Evolutionary conservation across 106 monocot genomes (phyloP), one percentile per base, ranked within the genome.

Genomic region (Cymbidium sinense): DNA sequence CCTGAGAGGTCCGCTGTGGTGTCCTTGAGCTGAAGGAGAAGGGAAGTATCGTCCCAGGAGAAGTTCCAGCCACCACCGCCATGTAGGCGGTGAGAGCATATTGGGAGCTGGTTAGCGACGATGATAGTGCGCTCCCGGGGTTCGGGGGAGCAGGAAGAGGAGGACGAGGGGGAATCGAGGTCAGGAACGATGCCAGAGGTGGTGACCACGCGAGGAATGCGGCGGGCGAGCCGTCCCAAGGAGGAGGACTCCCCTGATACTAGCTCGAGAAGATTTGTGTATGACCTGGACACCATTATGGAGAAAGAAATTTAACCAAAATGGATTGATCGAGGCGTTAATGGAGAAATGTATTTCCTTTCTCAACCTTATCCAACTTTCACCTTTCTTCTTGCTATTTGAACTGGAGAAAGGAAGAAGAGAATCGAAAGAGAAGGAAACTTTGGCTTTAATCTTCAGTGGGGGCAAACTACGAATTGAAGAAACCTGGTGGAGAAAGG

Each of bases 91-190:
- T 44, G 33, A 11, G 80, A 77, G 19, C 82, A 78, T 43, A 91
- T 86, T 11, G 91, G 91, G 50, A 91, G 86, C 79, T 91, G 91
- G 65, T 91, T 91, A 62, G 91, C 83, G 5, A 91, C 86, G 15
- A 91, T 78, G 58, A 91, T 91, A 19, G 86, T 86, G 54, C 91
- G 84, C 12, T 84, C 82, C 10, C 72, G 81, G 52, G 70, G 64
- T 2, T 84, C 54, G 12, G 76, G 73, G 41, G 84, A 84, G 13
- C 85, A 80, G 3, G 71, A 71, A 34, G 37, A 21, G 17, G 71
- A 71, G 10, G 71, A 71, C 4, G 75, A 75, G 29, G 80, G 39
- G 39, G 80, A 80, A 3, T 81, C 90, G 13, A 86, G 76, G 70
- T 83, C 91, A 7, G 88, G 82, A 23, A 91, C 67, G 21, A 91